Evolutionary conservation across 2,329 filamentous ascomycete species (phyloP), one percentile per base, ranked within the genome.

Genomic region (Fusarium guadeloupense): DNA sequence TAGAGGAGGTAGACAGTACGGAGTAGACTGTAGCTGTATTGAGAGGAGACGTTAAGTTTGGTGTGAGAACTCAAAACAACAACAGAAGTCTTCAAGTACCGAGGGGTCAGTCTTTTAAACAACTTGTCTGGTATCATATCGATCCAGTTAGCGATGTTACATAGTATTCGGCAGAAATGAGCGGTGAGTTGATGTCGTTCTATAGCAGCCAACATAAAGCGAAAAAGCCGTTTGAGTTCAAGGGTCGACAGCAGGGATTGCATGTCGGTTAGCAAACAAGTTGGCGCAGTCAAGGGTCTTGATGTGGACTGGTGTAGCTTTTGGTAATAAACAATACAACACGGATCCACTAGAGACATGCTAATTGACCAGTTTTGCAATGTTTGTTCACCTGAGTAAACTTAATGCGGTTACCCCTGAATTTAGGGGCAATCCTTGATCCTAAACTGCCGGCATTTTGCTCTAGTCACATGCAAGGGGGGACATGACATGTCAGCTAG

Each of bases 121-220:
- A 37, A 31, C n/a, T n/a, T 55, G 12, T 34, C 49, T 60, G 42
- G 55, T 50, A 41, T 46, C n/a, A 54, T 59, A 20, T 53, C 37
- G 25, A 53, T 37, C 35, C 23, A 46, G 39, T 46, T 59, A 45
- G 55, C 20, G 55, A 54, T 19, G 46, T 59, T 59, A 59, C 55
- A 59, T 59, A 34, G 55, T 12, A 53, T 23, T 23, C 34, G 55
- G 55, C 55, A 59, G 55, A 59, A 59, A 59, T 59, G 39, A 59
- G 55, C 55, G 55, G 55, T 59, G 33, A 59, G 14, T 25, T 38
- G 21, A 41, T 59, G 39, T 59, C 55, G 54, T 23, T 35, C 46
- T 46, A 28, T 12, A 30, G 20, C 20, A 31, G 44, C 14, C 44
- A 34, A 44, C 40, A 16, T 8, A 39, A 59, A 20, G 38, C 31